These are phyloP conservation scores for Calonectria crousiana DNA, from an alignment of 2,329 filamentous ascomycete species.

Conservation along the genomic window DNA sequence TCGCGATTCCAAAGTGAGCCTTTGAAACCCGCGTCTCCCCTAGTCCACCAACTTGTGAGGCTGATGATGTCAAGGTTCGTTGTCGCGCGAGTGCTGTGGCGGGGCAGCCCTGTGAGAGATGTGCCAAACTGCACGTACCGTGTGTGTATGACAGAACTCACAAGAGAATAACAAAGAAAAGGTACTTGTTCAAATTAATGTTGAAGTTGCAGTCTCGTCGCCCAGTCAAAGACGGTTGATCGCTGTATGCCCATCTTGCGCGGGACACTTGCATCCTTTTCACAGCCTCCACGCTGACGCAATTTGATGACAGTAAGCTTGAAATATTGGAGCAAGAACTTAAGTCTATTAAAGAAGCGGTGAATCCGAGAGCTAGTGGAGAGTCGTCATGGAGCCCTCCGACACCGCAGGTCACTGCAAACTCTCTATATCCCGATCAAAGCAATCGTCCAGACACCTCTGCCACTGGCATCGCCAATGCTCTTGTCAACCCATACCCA, in stretches of 20 bases:
- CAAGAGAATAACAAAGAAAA: slow-evolving; percentile 60
- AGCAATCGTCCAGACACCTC: slow-evolving; percentile 28
- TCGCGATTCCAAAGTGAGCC: slow-evolving; percentile 55
- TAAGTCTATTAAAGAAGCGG: slow-evolving; percentile 66
- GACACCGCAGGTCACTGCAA: slow-evolving; percentile 43
- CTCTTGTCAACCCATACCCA: slow-evolving; percentile 17
- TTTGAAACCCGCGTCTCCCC: background rate
- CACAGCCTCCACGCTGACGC: slow-evolving; percentile 25
- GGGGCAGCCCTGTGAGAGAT: slow-evolving; percentile 59
- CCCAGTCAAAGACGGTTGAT: background rate
- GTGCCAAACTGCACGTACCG: slow-evolving; percentile 56
- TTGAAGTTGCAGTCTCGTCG: background rate
- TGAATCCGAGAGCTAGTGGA: slow-evolving; percentile 47
- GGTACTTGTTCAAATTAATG: slow-evolving; percentile 44
- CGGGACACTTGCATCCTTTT: background rate
- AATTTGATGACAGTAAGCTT: slow-evolving; percentile 58
- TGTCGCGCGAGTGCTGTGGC: slow-evolving; percentile 55
- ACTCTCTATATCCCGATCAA: slow-evolving; percentile 37
- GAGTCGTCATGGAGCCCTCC: slow-evolving; percentile 45
- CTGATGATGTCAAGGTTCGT: slow-evolving; percentile 52
- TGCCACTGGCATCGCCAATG: slow-evolving; percentile 18
- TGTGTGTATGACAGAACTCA: slow-evolving; percentile 62
- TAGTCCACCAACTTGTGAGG: background rate
- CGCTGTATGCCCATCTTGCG: background rate
- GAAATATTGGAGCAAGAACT: slow-evolving; percentile 68